Conservation (phyloP, 2,329 filamentous ascomycete species). For the Metarhizium rileyi region DNA sequence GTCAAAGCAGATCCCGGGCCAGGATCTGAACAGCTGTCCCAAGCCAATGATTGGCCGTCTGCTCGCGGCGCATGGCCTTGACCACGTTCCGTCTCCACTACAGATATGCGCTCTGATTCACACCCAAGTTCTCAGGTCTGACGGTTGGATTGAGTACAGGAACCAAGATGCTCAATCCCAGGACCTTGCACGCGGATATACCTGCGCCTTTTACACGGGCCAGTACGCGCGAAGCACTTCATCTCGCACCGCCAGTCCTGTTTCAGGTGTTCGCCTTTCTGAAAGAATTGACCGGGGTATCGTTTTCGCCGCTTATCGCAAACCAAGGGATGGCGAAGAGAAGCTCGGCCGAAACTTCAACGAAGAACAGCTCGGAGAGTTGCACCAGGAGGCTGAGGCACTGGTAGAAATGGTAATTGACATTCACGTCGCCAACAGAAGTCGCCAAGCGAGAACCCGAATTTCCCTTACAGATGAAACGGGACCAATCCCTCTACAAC, state of each 20-base stretch:
- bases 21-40: constrained; percentile 4
- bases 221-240: constrained; percentile 21
- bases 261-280: constrained; percentile 14
- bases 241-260: constrained; percentile 15
- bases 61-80: constrained; percentile 44
- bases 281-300: constrained; percentile 38
- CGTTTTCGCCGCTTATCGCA: constrained; percentile 46
- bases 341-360: constrained; percentile 24
- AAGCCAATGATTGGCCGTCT: constrained; percentile 36
- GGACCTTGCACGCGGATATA: constrained; percentile 43
- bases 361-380: constrained; percentile 32
- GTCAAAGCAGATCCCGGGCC: constrained; percentile 8
- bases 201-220: constrained; percentile 41
- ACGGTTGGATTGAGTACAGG: constrained; percentile 44
- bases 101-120: constrained; percentile 41
- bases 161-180: constrained; percentile 29
- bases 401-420: constrained; percentile 44
- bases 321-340: constrained; percentile 29
- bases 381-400: constrained; percentile 40
- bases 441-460: constrained; percentile 19
- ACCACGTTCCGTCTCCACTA: constrained; percentile 40
- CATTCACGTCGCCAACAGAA: constrained; percentile 32
- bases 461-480: constrained; percentile 24
- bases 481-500: constrained; percentile 27
- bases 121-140: constrained; percentile 35